A percentile compares a stretch with the other conserved stretches of the same genome.
Evolutionary conservation across 805 yeast genomes (phyloP).

Genomic region (Kluyveromyces aestuarii): DNA sequence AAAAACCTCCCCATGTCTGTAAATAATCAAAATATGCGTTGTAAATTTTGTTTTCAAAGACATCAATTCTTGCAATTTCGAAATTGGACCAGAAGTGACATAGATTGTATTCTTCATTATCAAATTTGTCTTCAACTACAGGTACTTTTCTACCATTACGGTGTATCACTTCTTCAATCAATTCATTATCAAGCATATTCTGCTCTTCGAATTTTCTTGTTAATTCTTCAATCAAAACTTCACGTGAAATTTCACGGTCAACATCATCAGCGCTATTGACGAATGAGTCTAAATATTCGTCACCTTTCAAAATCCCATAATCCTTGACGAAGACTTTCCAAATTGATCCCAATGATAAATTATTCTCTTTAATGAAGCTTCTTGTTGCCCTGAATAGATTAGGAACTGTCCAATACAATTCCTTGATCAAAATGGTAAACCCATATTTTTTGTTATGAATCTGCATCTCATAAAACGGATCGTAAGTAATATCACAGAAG

Average conservation of each 20-base stretch:
- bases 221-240: slow-evolving; percentile 26
- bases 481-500: slow-evolving; percentile 85
- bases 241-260: slow-evolving; percentile 20
- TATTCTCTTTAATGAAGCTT: slow-evolving; percentile 42
- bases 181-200: slow-evolving; percentile 23
- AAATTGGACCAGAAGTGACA: slow-evolving; percentile 93
- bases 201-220: slow-evolving; percentile 13
- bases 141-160: slow-evolving; percentile 28
- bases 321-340: slow-evolving; percentile 59
- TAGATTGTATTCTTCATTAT: slow-evolving; percentile 60
- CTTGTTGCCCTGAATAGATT: slow-evolving; percentile 66
- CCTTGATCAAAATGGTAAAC: slow-evolving; percentile 71
- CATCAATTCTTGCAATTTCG: slow-evolving; percentile 77
- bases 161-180: slow-evolving; percentile 22
- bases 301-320: slow-evolving; percentile 29
- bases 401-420: slow-evolving; percentile 75
- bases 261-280: slow-evolving; percentile 22
- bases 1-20: slow-evolving; percentile 75
- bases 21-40: slow-evolving; percentile 56
- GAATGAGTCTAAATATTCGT: slow-evolving; percentile 24
- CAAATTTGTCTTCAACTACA: slow-evolving; percentile 45
- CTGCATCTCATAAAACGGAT: slow-evolving; percentile 80
- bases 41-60: slow-evolving; percentile 61
- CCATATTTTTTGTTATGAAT: slow-evolving; percentile 66
- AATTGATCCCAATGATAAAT: slow-evolving; percentile 45